A percentile compares a stretch with the other conserved stretches of the same genome.
Evolutionary conservation across 495 filamentous ascomycete species (phyloP).

Genomic region (Trichocladium uniseriatum): DNA sequence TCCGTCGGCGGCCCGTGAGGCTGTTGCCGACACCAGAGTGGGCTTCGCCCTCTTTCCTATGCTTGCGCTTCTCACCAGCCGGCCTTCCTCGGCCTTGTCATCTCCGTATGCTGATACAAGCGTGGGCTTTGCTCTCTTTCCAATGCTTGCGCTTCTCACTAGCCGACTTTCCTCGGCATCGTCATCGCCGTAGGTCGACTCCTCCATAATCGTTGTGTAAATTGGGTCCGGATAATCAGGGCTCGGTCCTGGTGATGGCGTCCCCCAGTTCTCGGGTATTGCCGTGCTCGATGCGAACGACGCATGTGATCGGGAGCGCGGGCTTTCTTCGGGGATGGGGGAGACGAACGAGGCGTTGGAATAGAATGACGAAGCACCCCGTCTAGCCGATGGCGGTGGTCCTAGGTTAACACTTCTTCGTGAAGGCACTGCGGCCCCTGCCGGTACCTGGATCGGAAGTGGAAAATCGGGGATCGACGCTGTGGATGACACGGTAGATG

Average conservation of each 20-base stretch:
- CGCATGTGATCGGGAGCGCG: conserved; percentile 49
- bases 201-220: conserved; percentile 41
- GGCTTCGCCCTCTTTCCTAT: conserved; percentile 65
- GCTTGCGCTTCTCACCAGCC: conserved; percentile 69
- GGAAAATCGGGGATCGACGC: conserved; percentile 56
- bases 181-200: conserved; percentile 37
- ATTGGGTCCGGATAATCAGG: conserved; percentile 37
- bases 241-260: conserved; percentile 32
- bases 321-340: conserved; percentile 78
- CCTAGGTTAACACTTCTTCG: conserved; percentile 50
- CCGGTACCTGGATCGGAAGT: conserved; percentile 33
- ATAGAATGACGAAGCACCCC: conserved; percentile 64
- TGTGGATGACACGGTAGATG: conserved; percentile 46
- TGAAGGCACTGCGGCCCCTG: conserved; percentile 28
- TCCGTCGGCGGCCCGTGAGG: conserved; percentile 19
- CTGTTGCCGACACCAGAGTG: conserved; percentile 53
- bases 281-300: conserved; percentile 77
- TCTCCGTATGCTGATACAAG: conserved; percentile 51
- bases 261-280: conserved; percentile 62
- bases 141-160: conserved; percentile 70
- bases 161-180: conserved; percentile 53
- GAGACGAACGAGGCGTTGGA: conserved; percentile 70
- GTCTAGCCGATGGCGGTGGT: conserved; percentile 57
- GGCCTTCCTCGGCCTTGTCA: conserved; percentile 51
- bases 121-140: conserved; percentile 62